Evolutionary conservation across 768 basidiomycete genomes (phyloP).

Genomic region (Lepiota brunneoincarnata): DNA sequence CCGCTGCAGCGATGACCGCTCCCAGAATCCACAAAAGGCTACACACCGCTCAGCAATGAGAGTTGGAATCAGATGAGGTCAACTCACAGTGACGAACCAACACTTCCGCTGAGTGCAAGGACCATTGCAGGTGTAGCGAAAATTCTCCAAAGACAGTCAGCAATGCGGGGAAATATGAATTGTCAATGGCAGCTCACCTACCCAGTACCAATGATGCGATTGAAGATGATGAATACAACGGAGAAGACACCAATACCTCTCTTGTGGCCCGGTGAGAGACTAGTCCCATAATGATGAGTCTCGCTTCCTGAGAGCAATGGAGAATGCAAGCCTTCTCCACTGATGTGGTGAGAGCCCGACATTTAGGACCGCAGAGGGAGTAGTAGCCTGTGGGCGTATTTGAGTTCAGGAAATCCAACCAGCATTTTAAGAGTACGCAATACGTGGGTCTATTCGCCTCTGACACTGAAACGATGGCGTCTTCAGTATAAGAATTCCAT

Average conservation of each 20-base stretch:
- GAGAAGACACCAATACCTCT: conserved; percentile 27
- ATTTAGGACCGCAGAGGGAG: too few species aligned
- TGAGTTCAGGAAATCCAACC: too few species aligned
- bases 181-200: conserved; percentile 12
- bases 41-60: neutral
- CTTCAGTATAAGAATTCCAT: neutral
- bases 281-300: neutral
- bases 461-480: neutral
- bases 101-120: conserved; percentile 28
- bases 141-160: conserved; percentile 21
- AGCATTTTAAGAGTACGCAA: too few species aligned
- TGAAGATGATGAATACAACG: conserved; percentile 36
- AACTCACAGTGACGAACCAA: conserved; percentile 29
- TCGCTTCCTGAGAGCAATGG: neutral
- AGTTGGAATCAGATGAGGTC: too few species aligned
- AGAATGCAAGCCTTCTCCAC: neutral
- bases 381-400: too few species aligned
- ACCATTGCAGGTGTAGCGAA: conserved; percentile 35
- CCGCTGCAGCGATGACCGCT: conserved; percentile 30
- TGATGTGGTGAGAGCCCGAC: too few species aligned
- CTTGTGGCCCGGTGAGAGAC: neutral
- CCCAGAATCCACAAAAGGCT: conserved; percentile 36
- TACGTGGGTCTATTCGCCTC: too few species aligned
- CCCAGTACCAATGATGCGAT: conserved; percentile 36
- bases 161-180: neutral